Evolutionary conservation across 2,329 filamentous ascomycete species (phyloP).

Genomic region (Coniochaeta sp.): DNA sequence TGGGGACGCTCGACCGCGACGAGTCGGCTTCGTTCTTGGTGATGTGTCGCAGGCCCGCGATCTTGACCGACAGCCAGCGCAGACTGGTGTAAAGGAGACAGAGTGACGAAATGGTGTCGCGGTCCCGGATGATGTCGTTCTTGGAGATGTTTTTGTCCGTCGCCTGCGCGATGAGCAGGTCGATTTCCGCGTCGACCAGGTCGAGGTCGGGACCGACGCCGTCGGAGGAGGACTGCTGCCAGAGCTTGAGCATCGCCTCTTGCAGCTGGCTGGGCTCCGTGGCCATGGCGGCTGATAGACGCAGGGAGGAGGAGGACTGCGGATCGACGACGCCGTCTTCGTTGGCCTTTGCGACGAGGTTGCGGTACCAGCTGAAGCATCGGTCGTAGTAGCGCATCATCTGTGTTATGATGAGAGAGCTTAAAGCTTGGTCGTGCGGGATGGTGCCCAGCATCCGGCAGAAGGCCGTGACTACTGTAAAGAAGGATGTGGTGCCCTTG

Average conservation of each 20-base stretch:
- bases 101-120: slow-evolving; percentile 75
- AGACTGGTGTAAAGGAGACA: slow-evolving; percentile 94
- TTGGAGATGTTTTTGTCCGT: slow-evolving; percentile 59
- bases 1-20: slow-evolving; percentile 44
- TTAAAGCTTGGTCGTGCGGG: slow-evolving; percentile 92
- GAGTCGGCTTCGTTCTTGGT: slow-evolving; percentile 66
- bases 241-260: slow-evolving; percentile 61
- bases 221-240: slow-evolving; percentile 48
- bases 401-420: slow-evolving; percentile 82
- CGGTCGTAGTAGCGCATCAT: slow-evolving; percentile 92
- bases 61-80: slow-evolving; percentile 90
- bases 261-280: slow-evolving; percentile 66
- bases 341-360: slow-evolving; percentile 65
- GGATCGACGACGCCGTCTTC: slow-evolving; percentile 39
- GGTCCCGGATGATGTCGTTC: slow-evolving; percentile 82
- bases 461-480: slow-evolving; percentile 81
- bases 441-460: slow-evolving; percentile 93
- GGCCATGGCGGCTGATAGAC: slow-evolving; percentile 67
- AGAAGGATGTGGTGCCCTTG: slow-evolving; percentile 85
- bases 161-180: slow-evolving; percentile 47
- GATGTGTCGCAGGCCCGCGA: slow-evolving; percentile 74
- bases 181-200: slow-evolving; percentile 57
- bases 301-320: slow-evolving; percentile 47
- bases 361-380: slow-evolving; percentile 85
- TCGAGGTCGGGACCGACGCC: slow-evolving; percentile 37